A percentile compares a stretch with the other conserved stretches of the same genome.
These are phyloP conservation scores for Pisolithus albus DNA, from an alignment of 768 basidiomycete genomes.

Conservation along the genomic window DNA sequence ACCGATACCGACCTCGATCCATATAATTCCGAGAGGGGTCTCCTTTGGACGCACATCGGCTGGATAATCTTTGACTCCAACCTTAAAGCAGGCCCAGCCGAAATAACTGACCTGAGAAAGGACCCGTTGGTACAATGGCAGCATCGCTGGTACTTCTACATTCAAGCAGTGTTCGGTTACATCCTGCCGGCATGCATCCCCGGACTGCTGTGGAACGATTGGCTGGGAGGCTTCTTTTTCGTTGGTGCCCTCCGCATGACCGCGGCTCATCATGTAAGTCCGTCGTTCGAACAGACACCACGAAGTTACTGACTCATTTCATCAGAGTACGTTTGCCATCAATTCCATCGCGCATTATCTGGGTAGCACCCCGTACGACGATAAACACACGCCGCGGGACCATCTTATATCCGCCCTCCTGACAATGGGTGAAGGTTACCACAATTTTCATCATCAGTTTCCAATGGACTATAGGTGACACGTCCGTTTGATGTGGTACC, in stretches of 20 bases:
- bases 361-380: constrained; percentile 76
- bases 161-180: constrained; percentile 63
- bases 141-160: constrained; percentile 62
- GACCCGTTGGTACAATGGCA: constrained; percentile 72
- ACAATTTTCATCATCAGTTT: constrained; percentile 83
- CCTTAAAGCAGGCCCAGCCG: constrained; percentile 62
- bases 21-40: constrained; percentile 71
- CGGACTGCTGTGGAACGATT: constrained; percentile 68
- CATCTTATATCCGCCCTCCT: constrained; percentile 75
- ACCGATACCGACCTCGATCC: constrained; percentile 86
- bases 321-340: constrained; percentile 78
- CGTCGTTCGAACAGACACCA: not conserved
- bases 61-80: constrained; percentile 79
- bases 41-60: constrained; percentile 76
- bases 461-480: constrained; percentile 55
- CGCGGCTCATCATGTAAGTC: constrained; percentile 74
- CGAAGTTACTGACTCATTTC: constrained; percentile 1
- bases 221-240: constrained; percentile 71
- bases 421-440: constrained; percentile 66
- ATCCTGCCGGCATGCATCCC: constrained; percentile 62
- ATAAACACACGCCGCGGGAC: constrained; percentile 70
- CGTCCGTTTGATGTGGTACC: not conserved
- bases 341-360: constrained; percentile 86
- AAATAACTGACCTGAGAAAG: constrained; percentile 64
- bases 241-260: constrained; percentile 65